phyloP scores from a whole-genome alignment of 2,329 filamentous ascomycete species.

The Diaporthe eres region DNA sequence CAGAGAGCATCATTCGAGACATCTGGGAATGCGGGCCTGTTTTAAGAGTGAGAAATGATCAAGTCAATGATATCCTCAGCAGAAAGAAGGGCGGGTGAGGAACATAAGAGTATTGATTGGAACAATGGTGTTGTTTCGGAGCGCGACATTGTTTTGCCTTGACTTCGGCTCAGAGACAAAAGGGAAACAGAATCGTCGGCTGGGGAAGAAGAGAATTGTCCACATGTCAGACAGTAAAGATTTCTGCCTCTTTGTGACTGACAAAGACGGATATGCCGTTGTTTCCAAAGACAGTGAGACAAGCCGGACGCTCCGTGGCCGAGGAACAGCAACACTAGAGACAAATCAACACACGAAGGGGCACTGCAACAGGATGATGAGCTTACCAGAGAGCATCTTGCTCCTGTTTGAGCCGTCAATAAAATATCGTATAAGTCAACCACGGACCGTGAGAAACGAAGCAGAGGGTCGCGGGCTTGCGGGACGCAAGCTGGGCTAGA shows the following conservation, averaged over 20 bases:
- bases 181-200: background rate
- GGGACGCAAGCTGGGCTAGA: constrained; percentile 33
- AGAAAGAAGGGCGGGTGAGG: background rate
- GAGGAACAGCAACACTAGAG: background rate
- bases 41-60: background rate
- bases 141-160: background rate
- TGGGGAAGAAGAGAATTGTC: constrained; percentile 7
- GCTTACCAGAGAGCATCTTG: too few species aligned
- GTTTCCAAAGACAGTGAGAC: constrained; percentile 2
- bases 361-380: too few species aligned
- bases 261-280: background rate
- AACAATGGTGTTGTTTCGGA: constrained; percentile 16
- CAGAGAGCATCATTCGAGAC: background rate
- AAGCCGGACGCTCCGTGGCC: background rate
- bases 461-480: background rate
- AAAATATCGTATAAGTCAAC: background rate
- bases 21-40: background rate
- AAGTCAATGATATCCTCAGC: background rate
- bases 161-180: background rate
- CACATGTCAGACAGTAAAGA: background rate
- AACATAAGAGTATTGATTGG: background rate
- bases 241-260: too few species aligned
- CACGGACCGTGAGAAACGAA: background rate
- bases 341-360: background rate
- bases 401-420: background rate